Evolutionary conservation across 371 early-diverging fungal genomes (phyloP).

Genomic region (Haplosporangium sp.): DNA sequence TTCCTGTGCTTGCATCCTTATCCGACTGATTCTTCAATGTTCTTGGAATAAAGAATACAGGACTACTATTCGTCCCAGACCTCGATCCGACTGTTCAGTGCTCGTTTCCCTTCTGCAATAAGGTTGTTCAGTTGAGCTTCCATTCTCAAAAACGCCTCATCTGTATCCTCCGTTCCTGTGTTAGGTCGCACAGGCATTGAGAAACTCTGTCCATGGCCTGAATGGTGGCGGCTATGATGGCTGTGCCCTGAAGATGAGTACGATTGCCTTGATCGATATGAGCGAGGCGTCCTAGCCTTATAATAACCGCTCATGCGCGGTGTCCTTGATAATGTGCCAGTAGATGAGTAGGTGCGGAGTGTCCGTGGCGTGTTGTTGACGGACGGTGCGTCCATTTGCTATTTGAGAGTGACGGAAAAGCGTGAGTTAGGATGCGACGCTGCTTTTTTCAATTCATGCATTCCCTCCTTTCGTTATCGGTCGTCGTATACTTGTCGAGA

Average conservation of each 20-base stretch:
- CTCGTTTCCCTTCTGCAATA: conserved; percentile 52
- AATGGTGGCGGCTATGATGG: neutral
- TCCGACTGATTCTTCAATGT: too few relatives aligned
- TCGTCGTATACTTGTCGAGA: too few relatives aligned
- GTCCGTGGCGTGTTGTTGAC: neutral
- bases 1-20: too few relatives aligned
- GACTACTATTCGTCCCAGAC: conserved; percentile 31
- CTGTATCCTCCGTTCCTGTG: conserved; percentile 46
- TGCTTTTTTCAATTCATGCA: neutral
- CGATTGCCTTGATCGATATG: conserved; percentile 28
- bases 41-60: too few relatives aligned
- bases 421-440: neutral
- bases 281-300: conserved; percentile 25
- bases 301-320: conserved; percentile 14
- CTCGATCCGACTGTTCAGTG: conserved; percentile 37
- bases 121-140: conserved; percentile 48
- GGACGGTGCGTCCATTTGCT: conserved; percentile 16
- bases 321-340: conserved; percentile 3
- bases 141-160: conserved; percentile 51
- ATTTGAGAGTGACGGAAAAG: neutral
- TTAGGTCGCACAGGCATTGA: conserved; percentile 38
- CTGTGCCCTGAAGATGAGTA: conserved; percentile 11
- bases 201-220: conserved; percentile 15
- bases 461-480: too few relatives aligned
- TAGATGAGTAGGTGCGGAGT: neutral